Conservation (phyloP, 1,284 basidiomycete species). For the Lignosus rhinocerotis region DNA sequence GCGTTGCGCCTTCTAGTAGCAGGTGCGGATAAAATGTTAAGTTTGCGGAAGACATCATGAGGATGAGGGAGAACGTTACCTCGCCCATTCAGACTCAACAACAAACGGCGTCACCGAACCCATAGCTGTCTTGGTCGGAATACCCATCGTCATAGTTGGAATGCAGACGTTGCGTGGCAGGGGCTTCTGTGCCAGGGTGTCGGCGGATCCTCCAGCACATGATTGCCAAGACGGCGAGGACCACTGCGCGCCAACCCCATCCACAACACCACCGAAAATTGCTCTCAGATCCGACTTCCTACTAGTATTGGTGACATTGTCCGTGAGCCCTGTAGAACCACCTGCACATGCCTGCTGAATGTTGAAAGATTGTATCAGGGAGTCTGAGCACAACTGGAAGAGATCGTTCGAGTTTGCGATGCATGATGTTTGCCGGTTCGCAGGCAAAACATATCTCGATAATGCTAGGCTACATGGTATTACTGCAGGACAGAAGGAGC, state of each 20-base stretch:
- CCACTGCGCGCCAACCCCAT: neutral
- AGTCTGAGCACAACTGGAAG: too few species aligned
- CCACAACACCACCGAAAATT: conserved; percentile 8
- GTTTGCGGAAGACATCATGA: neutral
- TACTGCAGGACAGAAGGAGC: too few species aligned
- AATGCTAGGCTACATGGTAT: too few species aligned
- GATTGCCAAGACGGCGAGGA: neutral
- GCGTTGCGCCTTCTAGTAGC: neutral
- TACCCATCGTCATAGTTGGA: neutral
- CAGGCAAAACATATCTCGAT: too few species aligned
- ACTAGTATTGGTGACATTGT: neutral
- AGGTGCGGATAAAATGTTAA: neutral
- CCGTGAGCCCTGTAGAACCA: neutral
- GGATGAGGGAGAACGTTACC: neutral
- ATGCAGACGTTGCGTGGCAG: neutral
- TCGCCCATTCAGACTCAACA: neutral
- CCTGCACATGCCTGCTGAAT: neutral
- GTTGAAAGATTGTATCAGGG: too few species aligned
- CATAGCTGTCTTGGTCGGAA: neutral
- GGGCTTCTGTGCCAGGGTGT: neutral
- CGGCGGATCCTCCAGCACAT: conserved; percentile 8
- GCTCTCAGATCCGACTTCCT: neutral
- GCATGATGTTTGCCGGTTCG: too few species aligned
- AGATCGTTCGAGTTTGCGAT: too few species aligned
- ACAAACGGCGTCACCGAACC: neutral